Base-by-base conservation (phyloP, 257 asterid species). In the Osmanthus fragrans region DNA sequence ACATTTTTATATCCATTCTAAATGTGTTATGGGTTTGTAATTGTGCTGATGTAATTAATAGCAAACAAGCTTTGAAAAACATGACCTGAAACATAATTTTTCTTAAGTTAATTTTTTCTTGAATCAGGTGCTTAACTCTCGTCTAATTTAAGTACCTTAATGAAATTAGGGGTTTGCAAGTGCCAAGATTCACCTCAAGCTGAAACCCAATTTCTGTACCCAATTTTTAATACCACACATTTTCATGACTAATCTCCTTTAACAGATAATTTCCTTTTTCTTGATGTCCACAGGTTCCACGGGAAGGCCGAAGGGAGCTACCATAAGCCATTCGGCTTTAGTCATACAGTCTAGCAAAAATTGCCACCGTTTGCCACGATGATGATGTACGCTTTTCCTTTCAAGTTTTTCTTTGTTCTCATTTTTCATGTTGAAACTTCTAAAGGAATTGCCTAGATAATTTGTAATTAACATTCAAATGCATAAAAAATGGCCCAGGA, bases 261-360 rank as follows among this genome's bases (percentile, higher is more conserved):
- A 27, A 32, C 27, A 45, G 9, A 36, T 4, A 33, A 47, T 71
- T 74, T 65, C 75, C 23, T 71, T 80, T 75, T 79, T 74, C 64
- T 47, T 68, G 80, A 77, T 80, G 56, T 47, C 25, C 30, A 65
- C 60, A 91, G 98, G 98, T 77, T 89, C 97, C 25, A 92, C 98
- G 2, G 99, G 99, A 73, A 91, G 80, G 88, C 99, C 99, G 21
- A 92, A 92, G 83, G 99, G 96, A 68, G 99, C 89, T 73, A 80
- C 86, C 37, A 76, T 92, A 80, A 90, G 91, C 84, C 99, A 94
- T 65, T 86, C 88, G 9, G 91, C 99, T 66, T 60, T 94, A 82
- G 72, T 94, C 18, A 82, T 92, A 56, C 99, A 94, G 80, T 73
- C 95, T 94, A 4, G 96, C 99, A 19, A 94, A 94, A 83, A 83